Percentiles rank a stretch among this genome's conserved stretches.
These are phyloP conservation scores for Lithocarpus polystachyus DNA, from an alignment of 306 rosid species.

Conservation along the genomic window DNA sequence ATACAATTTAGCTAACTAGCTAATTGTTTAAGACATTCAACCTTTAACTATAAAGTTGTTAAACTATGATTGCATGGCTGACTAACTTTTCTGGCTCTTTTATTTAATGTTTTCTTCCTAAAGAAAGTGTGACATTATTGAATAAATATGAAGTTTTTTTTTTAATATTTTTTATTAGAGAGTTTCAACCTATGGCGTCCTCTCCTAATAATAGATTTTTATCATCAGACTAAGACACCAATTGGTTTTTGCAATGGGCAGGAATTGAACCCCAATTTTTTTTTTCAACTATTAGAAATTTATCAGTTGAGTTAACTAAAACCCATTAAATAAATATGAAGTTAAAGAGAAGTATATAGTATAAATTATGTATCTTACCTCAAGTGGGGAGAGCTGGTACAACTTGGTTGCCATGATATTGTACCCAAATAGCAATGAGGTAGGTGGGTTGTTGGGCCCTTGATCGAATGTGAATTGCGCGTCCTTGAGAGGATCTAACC, in stretches of 20 bases:
- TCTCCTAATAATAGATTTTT: accelerated
- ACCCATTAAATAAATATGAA: no score
- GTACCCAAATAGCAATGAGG: slow-evolving; percentile 20
- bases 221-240: no score
- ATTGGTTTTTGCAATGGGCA: accelerated
- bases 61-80: not conserved
- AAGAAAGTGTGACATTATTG: no score
- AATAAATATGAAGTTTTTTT: no score
- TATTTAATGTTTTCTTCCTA: not conserved
- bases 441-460: slow-evolving; percentile 5
- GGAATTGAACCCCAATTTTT: no score
- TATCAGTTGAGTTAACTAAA: no score
- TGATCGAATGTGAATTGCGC: not conserved
- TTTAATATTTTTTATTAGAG: no score
- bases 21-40: no score
- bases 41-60: not conserved
- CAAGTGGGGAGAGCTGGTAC: slow-evolving; percentile 36
- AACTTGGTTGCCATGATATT: slow-evolving; percentile 14
- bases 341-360: no score
- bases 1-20: no score
- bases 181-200: accelerated
- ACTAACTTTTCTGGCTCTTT: not conserved
- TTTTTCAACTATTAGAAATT: no score
- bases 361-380: slow-evolving; percentile 23
- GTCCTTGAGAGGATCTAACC: slow-evolving; percentile 11